Conservation (phyloP, 805 yeast genomes). For the Candida dajiaensis region DNA sequence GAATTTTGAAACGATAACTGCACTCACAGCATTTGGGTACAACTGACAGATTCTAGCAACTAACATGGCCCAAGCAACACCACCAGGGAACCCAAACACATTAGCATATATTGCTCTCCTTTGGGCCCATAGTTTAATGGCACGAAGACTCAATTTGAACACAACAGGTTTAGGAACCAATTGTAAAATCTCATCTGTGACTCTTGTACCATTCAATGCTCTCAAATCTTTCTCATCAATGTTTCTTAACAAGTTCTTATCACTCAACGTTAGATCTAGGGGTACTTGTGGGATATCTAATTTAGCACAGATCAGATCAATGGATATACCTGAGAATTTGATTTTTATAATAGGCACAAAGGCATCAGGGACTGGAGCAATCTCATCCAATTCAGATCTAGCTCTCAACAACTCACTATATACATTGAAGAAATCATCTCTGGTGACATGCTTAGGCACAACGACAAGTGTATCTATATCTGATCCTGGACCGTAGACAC, state of each 20-base stretch:
- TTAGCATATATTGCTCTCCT: conserved; percentile 91
- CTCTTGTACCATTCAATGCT: conserved; percentile 92
- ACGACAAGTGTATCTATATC: conserved; percentile 97
- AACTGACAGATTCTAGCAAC: conserved; percentile 97
- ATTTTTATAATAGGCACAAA: conserved; percentile 95
- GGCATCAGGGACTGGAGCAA: conserved; percentile 93
- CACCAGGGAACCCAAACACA: conserved; percentile 97
- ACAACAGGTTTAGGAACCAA: conserved; percentile 91
- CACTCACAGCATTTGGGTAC: conserved; percentile 93
- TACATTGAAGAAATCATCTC: conserved; percentile 84
- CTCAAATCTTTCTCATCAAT: conserved; percentile 88
- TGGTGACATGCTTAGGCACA: conserved; percentile 89
- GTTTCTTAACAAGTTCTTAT: conserved; percentile 79
- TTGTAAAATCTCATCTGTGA: conserved; percentile 86
- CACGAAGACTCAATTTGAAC: conserved; percentile 86
- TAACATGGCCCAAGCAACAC: conserved; percentile 99
- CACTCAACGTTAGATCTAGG: conserved; percentile 62
- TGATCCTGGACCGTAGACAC: conserved; percentile 97
- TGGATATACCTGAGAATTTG: conserved; percentile 84
- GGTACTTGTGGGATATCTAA: conserved; percentile 85
- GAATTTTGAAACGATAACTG: conserved; percentile 85
- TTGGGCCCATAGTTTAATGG: conserved; percentile 96
- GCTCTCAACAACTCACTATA: conserved; percentile 64
- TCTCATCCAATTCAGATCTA: conserved; percentile 82
- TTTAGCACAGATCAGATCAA: conserved; percentile 83